Evolutionary conservation across 371 early-diverging fungal species (phyloP).

Genomic region (Syncephalastrum contaminatum): DNA sequence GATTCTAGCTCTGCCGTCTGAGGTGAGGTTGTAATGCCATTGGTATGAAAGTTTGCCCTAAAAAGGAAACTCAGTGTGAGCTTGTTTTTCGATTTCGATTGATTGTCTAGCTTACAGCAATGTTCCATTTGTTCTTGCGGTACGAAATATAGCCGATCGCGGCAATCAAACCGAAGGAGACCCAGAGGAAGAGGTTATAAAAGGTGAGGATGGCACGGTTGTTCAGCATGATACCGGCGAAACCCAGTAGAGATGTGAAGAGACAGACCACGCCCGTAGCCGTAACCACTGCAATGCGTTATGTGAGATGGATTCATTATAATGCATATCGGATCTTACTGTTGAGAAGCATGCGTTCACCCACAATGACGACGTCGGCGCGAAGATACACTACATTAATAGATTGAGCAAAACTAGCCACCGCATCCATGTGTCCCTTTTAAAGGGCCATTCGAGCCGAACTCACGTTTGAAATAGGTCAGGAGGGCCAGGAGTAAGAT

Average conservation of each 20-base stretch:
- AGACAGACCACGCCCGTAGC: constrained; percentile 50
- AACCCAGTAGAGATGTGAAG: constrained; percentile 49
- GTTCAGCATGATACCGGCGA: constrained; percentile 55
- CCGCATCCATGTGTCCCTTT: not conserved
- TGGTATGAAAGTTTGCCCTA: constrained; percentile 47
- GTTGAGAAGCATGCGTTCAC: constrained; percentile 42
- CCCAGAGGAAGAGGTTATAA: constrained; percentile 58
- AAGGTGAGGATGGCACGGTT: constrained; percentile 48
- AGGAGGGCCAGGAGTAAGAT: constrained; percentile 33
- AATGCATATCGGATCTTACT: constrained; percentile 26
- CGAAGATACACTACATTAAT: constrained; percentile 36
- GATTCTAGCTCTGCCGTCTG: constrained; percentile 38
- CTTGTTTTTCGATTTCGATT: not conserved
- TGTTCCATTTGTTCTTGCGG: constrained; percentile 49
- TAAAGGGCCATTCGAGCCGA: not conserved
- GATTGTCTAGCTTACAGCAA: constrained; percentile 17
- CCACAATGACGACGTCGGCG: constrained; percentile 47
- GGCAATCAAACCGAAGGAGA: constrained; percentile 53
- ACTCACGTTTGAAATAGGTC: constrained; percentile 49
- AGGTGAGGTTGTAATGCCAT: constrained; percentile 44
- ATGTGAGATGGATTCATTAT: not conserved
- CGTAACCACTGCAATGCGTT: constrained; percentile 38
- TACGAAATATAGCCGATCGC: constrained; percentile 58
- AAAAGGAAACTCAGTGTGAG: not conserved
- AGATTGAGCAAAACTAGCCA: not conserved